A percentile compares a stretch with the other conserved stretches of the same genome.
These are phyloP conservation scores for Chlorella sp. DNA, from an alignment of 139 green algal species.

Conservation along the genomic window DNA sequence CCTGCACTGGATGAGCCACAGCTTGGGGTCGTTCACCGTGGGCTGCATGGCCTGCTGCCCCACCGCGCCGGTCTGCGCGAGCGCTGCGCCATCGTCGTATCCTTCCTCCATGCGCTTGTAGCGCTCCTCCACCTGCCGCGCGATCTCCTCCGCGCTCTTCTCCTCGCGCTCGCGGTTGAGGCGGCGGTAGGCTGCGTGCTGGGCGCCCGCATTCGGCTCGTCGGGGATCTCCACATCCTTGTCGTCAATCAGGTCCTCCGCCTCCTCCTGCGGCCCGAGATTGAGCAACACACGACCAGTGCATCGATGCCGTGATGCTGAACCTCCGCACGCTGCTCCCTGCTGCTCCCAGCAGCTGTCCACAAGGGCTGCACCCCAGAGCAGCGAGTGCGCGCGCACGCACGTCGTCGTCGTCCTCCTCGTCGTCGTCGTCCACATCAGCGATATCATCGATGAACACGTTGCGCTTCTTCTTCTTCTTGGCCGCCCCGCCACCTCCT, in stretches of 20 bases:
- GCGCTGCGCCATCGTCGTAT: constrained; percentile 32
- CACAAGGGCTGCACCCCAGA: no score
- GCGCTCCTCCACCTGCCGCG: constrained; percentile 72
- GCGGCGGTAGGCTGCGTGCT: constrained; percentile 14
- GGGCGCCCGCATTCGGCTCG: constrained; percentile 12
- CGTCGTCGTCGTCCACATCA: constrained; percentile 76
- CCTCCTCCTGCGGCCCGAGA: constrained; percentile 66
- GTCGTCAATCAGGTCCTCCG: constrained; percentile 74
- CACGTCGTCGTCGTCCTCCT: constrained; percentile 79
- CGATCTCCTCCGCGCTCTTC: constrained; percentile 74
- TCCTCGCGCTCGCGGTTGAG: constrained; percentile 48
- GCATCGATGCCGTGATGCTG: no score
- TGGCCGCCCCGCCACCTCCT: not conserved
- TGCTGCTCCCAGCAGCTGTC: not conserved
- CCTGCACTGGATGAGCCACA: constrained; percentile 83
- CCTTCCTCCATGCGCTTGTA: constrained; percentile 47
- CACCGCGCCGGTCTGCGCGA: constrained; percentile 53
- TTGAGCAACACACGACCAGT: no score
- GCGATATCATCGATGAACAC: constrained; percentile 88
- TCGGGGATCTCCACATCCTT: constrained; percentile 39
- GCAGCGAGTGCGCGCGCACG: no score
- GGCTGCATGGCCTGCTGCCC: constrained; percentile 88
- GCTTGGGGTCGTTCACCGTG: constrained; percentile 83
- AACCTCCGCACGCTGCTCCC: not conserved
- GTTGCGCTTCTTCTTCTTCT: constrained; percentile 30